Conservation (phyloP, 2,329 filamentous ascomycete species). For the Cordyceps tenuipes region DNA sequence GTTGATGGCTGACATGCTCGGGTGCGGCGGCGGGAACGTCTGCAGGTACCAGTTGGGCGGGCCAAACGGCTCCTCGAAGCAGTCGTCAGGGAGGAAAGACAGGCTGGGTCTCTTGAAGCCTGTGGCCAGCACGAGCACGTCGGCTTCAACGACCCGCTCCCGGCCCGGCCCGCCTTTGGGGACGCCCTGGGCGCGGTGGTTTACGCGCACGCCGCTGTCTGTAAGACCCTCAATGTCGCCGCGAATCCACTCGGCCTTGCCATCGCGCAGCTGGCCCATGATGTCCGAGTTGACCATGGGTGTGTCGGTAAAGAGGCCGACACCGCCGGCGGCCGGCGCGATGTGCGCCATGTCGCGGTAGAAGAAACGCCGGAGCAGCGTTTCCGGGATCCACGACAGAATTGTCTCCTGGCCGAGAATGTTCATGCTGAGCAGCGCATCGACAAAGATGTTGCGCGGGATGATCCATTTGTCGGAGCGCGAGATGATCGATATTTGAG, state of each 20-base stretch:
- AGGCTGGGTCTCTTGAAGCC: slow-evolving; percentile 70
- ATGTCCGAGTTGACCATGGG: slow-evolving; percentile 83
- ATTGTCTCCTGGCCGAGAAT: slow-evolving; percentile 70
- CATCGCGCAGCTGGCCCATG: slow-evolving; percentile 63
- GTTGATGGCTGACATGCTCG: slow-evolving; percentile 72
- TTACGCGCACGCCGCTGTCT: slow-evolving; percentile 59
- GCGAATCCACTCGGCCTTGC: slow-evolving; percentile 69
- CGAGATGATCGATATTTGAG: slow-evolving; percentile 63
- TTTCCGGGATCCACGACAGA: slow-evolving; percentile 71
- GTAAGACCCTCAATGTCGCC: slow-evolving; percentile 66
- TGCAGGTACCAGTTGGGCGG: slow-evolving; percentile 87
- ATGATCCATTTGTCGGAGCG: slow-evolving; percentile 84
- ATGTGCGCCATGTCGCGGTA: slow-evolving; percentile 73
- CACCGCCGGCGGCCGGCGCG: slow-evolving; percentile 46
- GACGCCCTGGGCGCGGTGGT: slow-evolving; percentile 61
- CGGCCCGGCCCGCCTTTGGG: slow-evolving; percentile 67
- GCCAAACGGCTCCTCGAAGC: slow-evolving; percentile 63
- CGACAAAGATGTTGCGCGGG: slow-evolving; percentile 67
- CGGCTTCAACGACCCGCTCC: slow-evolving; percentile 57
- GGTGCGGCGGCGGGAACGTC: slow-evolving; percentile 68
- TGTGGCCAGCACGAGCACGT: slow-evolving; percentile 76
- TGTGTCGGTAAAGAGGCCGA: slow-evolving; percentile 73
- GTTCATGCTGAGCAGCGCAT: slow-evolving; percentile 67
- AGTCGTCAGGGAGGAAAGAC: slow-evolving; percentile 63
- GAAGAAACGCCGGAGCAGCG: slow-evolving; percentile 67